Percentiles rank a stretch among this genome's conserved stretches.
Conservation (phyloP, 169 alveolate genomes). For the Ichthyophthirius multifiliis region DNA sequence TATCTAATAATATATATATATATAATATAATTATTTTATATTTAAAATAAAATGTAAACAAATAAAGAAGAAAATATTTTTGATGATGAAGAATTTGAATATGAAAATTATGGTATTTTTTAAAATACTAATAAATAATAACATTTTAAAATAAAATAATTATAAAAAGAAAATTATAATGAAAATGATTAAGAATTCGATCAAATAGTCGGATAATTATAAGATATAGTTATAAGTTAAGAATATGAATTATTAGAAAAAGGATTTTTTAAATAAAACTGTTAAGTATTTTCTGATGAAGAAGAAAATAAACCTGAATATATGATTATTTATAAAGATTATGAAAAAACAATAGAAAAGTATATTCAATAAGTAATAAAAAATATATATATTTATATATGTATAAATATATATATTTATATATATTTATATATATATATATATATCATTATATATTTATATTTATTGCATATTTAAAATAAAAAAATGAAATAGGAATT, state of each 20-base stretch:
- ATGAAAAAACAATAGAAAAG: conserved; percentile 45
- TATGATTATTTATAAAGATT: conserved; percentile 51
- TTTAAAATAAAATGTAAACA: neutral
- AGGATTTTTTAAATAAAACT: conserved; percentile 52
- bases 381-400: neutral
- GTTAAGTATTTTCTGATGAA: conserved; percentile 50
- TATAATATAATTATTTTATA: too few relatives aligned
- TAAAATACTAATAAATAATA: neutral
- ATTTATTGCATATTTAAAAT: neutral
- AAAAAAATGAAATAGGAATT: conserved; percentile 24
- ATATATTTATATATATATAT: neutral
- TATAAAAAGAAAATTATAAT: conserved; percentile 27
- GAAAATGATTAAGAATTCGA: conserved; percentile 57
- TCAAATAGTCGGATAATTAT: conserved; percentile 43
- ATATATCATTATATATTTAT: too few relatives aligned
- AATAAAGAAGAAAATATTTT: neutral
- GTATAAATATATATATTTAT: neutral
- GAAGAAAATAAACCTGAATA: conserved; percentile 58
- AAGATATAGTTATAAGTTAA: conserved; percentile 52
- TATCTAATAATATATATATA: too few relatives aligned
- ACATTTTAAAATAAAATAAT: neutral
- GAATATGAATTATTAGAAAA: conserved; percentile 49
- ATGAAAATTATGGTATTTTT: neutral
- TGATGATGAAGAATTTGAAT: conserved; percentile 21
- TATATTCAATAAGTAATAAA: conserved; percentile 15